These are phyloP conservation scores for Fonsecaea pedrosoi DNA, from an alignment of 2,329 filamentous ascomycete genomes.

Conservation along the genomic window DNA sequence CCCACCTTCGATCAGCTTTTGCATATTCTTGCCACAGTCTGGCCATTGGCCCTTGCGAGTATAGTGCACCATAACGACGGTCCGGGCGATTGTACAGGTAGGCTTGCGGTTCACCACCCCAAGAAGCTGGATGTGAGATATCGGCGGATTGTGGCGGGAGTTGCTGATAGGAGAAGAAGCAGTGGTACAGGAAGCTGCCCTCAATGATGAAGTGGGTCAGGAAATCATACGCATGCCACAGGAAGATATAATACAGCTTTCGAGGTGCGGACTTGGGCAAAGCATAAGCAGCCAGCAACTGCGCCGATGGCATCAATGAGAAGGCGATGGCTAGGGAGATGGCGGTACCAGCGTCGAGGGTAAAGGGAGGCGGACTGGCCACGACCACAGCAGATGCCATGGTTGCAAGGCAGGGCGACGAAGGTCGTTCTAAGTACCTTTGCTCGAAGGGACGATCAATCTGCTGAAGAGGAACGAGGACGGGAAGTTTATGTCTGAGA, in stretches of 20 bases:
- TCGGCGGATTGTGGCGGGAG: conserved; percentile 49
- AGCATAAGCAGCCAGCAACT: conserved; percentile 55
- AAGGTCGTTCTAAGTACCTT: not conserved
- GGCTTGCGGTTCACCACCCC: conserved; percentile 39
- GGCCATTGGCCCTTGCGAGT: conserved; percentile 61
- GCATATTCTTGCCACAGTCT: conserved; percentile 71
- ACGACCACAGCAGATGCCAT: conserved; percentile 25
- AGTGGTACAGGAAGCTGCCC: conserved; percentile 90
- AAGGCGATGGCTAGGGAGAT: conserved; percentile 63
- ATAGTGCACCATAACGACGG: conserved; percentile 65
- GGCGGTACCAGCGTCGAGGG: conserved; percentile 55
- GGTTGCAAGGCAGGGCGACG: not conserved
- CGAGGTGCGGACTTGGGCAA: conserved; percentile 62
- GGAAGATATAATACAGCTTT: conserved; percentile 73
- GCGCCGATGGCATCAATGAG: conserved; percentile 61
- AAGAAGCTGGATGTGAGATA: conserved; percentile 40
- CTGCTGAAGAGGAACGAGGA: not conserved
- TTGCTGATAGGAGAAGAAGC: conserved; percentile 74
- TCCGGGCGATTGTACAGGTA: conserved; percentile 62
- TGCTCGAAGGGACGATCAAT: conserved; percentile 1
- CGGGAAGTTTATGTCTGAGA: not conserved
- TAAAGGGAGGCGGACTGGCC: conserved; percentile 41
- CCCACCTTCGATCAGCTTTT: conserved; percentile 68
- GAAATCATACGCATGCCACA: conserved; percentile 94
- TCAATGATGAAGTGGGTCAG: conserved; percentile 91